Conservation (phyloP, 1,284 basidiomycete genomes). For the Paramarasmius palmivorus region DNA sequence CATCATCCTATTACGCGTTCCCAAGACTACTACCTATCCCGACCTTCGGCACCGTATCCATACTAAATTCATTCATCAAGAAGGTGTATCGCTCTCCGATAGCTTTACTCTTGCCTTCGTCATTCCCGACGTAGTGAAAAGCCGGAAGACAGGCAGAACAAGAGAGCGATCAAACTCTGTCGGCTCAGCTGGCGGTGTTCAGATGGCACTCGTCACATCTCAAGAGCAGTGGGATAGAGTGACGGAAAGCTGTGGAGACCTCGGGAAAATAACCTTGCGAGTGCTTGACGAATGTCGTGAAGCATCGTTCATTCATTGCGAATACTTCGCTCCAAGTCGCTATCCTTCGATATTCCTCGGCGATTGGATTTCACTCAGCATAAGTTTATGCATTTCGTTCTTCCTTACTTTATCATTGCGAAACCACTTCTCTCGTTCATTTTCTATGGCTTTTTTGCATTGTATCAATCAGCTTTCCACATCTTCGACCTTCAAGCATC, state of each 20-base stretch:
- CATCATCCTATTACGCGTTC: conserved; percentile 61
- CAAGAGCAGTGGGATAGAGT: conserved; percentile 18
- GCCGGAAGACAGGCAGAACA: conserved; percentile 27
- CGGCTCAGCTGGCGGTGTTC: background rate
- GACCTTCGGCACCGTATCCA: conserved; percentile 57
- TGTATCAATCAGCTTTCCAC: too few species aligned
- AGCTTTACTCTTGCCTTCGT: conserved; percentile 56
- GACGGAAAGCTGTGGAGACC: conserved; percentile 3
- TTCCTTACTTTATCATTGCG: too few species aligned
- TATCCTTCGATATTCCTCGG: conserved; percentile 2
- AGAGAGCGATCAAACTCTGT: conserved; percentile 14
- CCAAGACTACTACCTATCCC: conserved; percentile 41
- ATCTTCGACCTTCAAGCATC: too few species aligned
- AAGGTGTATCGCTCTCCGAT: conserved; percentile 50
- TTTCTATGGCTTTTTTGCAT: too few species aligned
- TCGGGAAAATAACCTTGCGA: conserved; percentile 13
- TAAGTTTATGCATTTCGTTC: too few species aligned
- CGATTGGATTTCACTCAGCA: too few species aligned
- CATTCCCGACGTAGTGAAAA: conserved; percentile 47
- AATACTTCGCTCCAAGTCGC: background rate
- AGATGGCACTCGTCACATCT: conserved; percentile 15
- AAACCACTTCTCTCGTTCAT: too few species aligned
- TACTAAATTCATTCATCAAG: conserved; percentile 63
- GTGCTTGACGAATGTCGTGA: conserved; percentile 15
- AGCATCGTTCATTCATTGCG: background rate